These are phyloP conservation scores for Geranium brycei DNA, from an alignment of 345 rosid species.

Conservation along the genomic window DNA sequence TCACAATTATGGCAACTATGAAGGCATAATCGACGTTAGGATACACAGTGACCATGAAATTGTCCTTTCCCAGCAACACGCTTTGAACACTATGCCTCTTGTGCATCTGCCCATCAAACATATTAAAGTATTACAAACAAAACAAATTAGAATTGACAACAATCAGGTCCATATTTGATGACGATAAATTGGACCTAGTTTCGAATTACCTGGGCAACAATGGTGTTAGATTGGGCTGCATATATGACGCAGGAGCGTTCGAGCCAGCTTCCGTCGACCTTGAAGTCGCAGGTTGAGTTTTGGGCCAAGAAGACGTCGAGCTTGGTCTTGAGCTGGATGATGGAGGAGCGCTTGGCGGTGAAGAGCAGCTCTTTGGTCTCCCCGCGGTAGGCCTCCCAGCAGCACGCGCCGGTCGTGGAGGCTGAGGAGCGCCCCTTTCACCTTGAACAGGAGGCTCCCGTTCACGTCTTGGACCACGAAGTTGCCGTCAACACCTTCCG, in stretches of 20 bases:
- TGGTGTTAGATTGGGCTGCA: slow-evolving; percentile 25
- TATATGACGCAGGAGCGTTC: slow-evolving; percentile 31
- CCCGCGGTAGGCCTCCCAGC: slow-evolving; percentile 32
- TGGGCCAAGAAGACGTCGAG: slow-evolving; percentile 31
- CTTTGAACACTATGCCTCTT: no score
- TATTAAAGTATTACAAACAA: slow-evolving; percentile 4
- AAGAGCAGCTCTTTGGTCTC: slow-evolving; percentile 31
- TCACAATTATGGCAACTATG: no score
- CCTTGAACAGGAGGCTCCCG: slow-evolving; percentile 16
- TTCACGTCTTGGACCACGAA: slow-evolving; percentile 13
- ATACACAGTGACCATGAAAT: no score
- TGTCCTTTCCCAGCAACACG: no score
- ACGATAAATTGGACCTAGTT: no score
- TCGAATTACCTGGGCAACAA: slow-evolving; percentile 49
- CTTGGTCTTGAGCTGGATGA: slow-evolving; percentile 29
- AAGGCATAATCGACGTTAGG: no score
- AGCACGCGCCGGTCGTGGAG: slow-evolving; percentile 10
- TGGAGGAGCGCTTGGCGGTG: slow-evolving; percentile 22
- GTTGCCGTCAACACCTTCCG: slow-evolving; percentile 10
- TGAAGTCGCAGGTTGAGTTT: slow-evolving; percentile 28
- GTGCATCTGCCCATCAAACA: slow-evolving; percentile 21
- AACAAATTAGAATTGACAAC: no score
- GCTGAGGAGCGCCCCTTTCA: slow-evolving; percentile 12
- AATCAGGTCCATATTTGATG: no score
- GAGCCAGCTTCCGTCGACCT: slow-evolving; percentile 34